A percentile compares a stretch with the other conserved stretches of the same genome.
These are phyloP conservation scores for Grigorovia yakushimaensis DNA, from an alignment of 805 yeast genomes.

Conservation along the genomic window DNA sequence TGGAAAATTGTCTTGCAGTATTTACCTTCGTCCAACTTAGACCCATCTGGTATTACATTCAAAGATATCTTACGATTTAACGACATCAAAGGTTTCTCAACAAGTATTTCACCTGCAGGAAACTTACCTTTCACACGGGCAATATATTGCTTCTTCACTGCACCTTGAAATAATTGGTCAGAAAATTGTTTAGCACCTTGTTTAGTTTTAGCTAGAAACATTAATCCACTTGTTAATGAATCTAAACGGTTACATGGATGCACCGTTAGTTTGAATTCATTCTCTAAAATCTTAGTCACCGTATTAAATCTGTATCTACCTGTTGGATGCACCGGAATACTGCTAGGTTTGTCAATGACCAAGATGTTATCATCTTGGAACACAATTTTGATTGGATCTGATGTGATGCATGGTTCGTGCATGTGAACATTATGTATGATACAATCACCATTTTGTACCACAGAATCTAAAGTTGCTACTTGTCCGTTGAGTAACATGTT, in stretches of 20 bases:
- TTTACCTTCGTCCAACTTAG: constrained; percentile 34
- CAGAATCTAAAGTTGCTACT: constrained; percentile 52
- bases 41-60: constrained; percentile 38
- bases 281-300: constrained; percentile 65
- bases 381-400: constrained; percentile 50
- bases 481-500: constrained; percentile 63
- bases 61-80: constrained; percentile 66
- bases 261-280: constrained; percentile 49
- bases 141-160: constrained; percentile 70
- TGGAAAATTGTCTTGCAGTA: constrained; percentile 65
- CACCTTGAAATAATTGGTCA: constrained; percentile 60
- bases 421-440: constrained; percentile 72
- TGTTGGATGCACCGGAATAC: constrained; percentile 93
- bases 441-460: constrained; percentile 72
- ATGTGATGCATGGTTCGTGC: constrained; percentile 80
- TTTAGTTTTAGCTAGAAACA: constrained; percentile 81
- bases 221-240: constrained; percentile 81
- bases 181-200: constrained; percentile 70
- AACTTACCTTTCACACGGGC: constrained; percentile 86
- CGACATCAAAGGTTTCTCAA: constrained; percentile 61
- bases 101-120: constrained; percentile 45
- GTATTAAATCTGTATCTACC: constrained; percentile 74
- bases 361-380: constrained; percentile 65
- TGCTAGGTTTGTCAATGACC: constrained; percentile 88
- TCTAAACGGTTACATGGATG: constrained; percentile 90